Conservation (phyloP, 2,329 filamentous ascomycete species). For the Diaporthe ilicicola region DNA sequence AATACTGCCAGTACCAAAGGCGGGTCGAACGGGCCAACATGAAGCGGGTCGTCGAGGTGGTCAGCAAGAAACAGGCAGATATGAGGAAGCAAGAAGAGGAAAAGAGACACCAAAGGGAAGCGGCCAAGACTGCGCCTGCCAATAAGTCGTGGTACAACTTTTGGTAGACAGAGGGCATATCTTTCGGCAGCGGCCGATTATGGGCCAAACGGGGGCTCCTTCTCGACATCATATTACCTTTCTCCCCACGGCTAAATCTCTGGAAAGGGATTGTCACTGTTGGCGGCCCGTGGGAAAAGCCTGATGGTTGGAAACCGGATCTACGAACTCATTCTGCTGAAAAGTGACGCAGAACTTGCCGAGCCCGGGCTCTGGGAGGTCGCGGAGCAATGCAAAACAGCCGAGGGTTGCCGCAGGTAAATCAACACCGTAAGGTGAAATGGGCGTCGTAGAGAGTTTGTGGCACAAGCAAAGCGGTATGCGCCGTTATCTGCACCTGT, state of each 20-base stretch:
- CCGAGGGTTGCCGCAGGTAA: background rate
- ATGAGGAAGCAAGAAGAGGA: slow-evolving; percentile 59
- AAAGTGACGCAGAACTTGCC: background rate
- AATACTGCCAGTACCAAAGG: slow-evolving; percentile 82
- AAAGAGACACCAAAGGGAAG: slow-evolving; percentile 44
- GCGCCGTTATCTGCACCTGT: background rate
- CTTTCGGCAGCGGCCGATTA: background rate
- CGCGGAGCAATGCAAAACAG: background rate
- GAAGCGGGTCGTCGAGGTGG: slow-evolving; percentile 84
- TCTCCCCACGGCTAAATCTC: background rate
- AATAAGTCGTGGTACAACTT: slow-evolving; percentile 63
- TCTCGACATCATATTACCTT: no score
- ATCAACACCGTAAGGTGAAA: no score
- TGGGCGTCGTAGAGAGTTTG: background rate
- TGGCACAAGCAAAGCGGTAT: background rate
- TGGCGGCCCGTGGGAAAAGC: background rate
- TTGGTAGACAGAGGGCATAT: slow-evolving; percentile 51
- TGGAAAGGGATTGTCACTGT: background rate
- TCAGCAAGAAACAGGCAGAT: slow-evolving; percentile 76
- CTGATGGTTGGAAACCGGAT: background rate
- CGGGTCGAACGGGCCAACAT: slow-evolving; percentile 82
- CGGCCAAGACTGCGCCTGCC: slow-evolving; percentile 44
- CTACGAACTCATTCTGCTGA: background rate
- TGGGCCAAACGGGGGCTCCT: background rate
- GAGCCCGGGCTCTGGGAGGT: background rate